phyloP scores from a whole-genome alignment of 768 basidiomycete genomes.

The Psilocybe sp. region DNA sequence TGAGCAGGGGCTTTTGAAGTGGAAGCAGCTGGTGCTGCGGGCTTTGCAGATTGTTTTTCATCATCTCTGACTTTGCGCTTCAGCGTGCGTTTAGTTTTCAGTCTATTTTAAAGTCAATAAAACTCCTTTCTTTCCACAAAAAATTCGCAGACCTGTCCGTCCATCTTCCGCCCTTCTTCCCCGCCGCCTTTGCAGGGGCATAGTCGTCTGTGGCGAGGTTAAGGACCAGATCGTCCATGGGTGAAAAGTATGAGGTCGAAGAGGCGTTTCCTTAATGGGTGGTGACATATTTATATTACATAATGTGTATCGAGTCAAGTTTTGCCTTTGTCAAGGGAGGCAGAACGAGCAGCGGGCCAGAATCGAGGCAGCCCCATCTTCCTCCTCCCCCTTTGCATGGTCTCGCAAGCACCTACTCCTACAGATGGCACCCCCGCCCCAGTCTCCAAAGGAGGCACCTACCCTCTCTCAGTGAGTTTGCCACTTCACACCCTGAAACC shows the following conservation, averaged over 20 bases:
- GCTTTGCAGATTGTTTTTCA: slow-evolving; percentile 33
- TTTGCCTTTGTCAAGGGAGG: slow-evolving; percentile 10
- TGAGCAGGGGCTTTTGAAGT: slow-evolving; percentile 1
- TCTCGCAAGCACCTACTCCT: slow-evolving; percentile 37
- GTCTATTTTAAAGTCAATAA: slow-evolving; percentile 37
- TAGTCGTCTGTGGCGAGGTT: slow-evolving; percentile 54
- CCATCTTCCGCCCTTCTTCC: slow-evolving; percentile 68
- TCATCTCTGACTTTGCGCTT: slow-evolving; percentile 54
- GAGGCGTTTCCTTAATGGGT: slow-evolving; percentile 2
- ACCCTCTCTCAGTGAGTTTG: slow-evolving; percentile 65
- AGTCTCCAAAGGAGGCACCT: slow-evolving; percentile 72
- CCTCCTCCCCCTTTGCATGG: slow-evolving; percentile 23
- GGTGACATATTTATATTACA: slow-evolving; percentile 13
- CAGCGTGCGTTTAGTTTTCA: slow-evolving; percentile 70
- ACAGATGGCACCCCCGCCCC: slow-evolving; percentile 55
- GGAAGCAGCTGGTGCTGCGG: neutral
- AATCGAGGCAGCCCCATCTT: slow-evolving; percentile 6
- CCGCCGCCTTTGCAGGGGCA: slow-evolving; percentile 21
- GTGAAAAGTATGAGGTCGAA: neutral
- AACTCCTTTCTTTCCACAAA: slow-evolving; percentile 1
- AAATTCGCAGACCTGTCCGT: slow-evolving; percentile 61
- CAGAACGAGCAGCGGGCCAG: neutral
- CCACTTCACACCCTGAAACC: slow-evolving; percentile 13
- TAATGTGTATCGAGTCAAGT: slow-evolving; percentile 25
- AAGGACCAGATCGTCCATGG: slow-evolving; percentile 72